Base-by-base conservation (phyloP, 2,329 filamentous ascomycete genomes). In the Clarireedia sp. region DNA sequence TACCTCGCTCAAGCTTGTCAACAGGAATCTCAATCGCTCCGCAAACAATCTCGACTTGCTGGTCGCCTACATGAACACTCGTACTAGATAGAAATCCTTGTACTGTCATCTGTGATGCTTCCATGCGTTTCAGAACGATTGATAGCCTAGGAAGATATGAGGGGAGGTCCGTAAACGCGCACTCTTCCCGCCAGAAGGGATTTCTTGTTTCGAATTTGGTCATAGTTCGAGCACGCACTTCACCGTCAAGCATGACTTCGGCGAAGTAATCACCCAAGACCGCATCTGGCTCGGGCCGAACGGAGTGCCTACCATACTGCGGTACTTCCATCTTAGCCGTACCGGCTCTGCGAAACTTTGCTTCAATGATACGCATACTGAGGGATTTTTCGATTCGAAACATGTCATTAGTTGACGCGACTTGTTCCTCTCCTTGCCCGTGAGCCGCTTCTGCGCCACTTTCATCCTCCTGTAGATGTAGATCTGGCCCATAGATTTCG, bases 171-270 rank as follows among this genome's bases (percentile, higher is more conserved):
- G 75, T 72, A 62, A 92, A 91, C 55, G 90, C 84, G 67, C 86
- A 89, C 46, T 87, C 87, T 64, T 94, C 89, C 54, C 87, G 79
- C 66, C 89, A 95, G 55, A 91, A 90, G 0, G 89, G 89, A 60
- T 83, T 87, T 57, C 80, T 83, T 1, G 85, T 89, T 36, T 83
- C 84, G 43, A 74, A 75, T 67, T 89, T 89, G 21, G 83, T 83
- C 49, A 83, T 83, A 0, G 89, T 92, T 59, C 87, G 82, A 12
- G 87, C 86, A 56, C 89, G 80, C 24, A 89, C 82, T 64, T 94
- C 89, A 33, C 87, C 86, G 64, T 94, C 89, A 2, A 95, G 73
- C 5, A 90, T 80, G 2, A 94, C 81, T 68, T 95, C 89, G 5
- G 87, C 85, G 56, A 90, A 80, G 63, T 90, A 91, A 58, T 90